Evolutionary conservation across 441 rosid species (phyloP), one percentile per base, ranked within the genome.

Genomic region (Croton laevigatus): DNA sequence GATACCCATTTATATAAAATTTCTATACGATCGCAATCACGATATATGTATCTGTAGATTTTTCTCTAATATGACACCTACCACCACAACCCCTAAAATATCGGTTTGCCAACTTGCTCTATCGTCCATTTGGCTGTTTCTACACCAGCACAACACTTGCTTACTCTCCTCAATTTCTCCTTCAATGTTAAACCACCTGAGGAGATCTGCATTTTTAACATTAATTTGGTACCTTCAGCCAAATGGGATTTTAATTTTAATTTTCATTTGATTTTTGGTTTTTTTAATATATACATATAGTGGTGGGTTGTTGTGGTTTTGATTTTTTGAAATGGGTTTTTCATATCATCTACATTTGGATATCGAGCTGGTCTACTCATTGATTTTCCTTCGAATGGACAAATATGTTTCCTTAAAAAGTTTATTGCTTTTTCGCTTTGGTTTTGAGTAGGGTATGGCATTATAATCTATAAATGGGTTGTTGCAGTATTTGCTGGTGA

Each of bases 31-130:
- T 37, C 66, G 49, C 0, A 19, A 48, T 38, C 59, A 11, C 8
- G 37, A 6, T 14, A 27, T 1, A 62, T 19, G 53, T 62, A 23
- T 38, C 6, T 62, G 57, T 34, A 36, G 59, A 68, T 46, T 68
- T 69, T 69, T 55, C 34, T 74, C 45, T 12, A n/a, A 40, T 62
- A 12, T 37, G 23, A 40, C 46, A 23, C 46, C 36, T 2, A 27
- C 32, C 59, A 22, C 59, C 60, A 38, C 66, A 48, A 38, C 71
- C 52, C 61, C 53, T 68, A 76, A 78, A 74, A 79, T 76, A 77
- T 79, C 79, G 77, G 65, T 51, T 73, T 13, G 71, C 82, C 82
- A 82, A 74, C 80, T 80, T 75, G 75, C 78, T 69, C 66, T 68
- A 69, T 59, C 73, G 53, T 76, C 75, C 75, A 53, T 27, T 48